These are phyloP conservation scores for Pythium myriotylum DNA, from an alignment of 352 stramenopile species.

Conservation along the genomic window DNA sequence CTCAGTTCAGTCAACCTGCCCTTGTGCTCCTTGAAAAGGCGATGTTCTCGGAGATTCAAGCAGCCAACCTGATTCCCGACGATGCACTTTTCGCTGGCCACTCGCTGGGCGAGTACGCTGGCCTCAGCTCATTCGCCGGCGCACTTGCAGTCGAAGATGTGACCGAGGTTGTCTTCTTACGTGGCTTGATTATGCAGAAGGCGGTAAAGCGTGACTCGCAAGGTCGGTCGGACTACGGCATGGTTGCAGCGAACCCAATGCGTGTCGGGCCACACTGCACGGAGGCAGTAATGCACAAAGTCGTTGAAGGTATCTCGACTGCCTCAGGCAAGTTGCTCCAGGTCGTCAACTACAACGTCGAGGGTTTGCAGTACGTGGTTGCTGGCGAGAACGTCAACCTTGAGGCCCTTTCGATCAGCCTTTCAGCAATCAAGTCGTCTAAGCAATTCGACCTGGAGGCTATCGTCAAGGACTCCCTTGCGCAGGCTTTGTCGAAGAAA, in stretches of 20 bases:
- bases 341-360: constrained; percentile 90
- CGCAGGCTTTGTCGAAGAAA: constrained; percentile 60
- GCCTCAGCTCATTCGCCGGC: constrained; percentile 75
- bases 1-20: constrained; percentile 85
- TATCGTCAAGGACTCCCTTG: constrained; percentile 58
- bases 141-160: constrained; percentile 73
- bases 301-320: constrained; percentile 67
- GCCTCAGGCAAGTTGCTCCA: constrained; percentile 76
- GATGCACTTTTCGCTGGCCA: constrained; percentile 82
- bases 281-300: constrained; percentile 62
- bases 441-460: constrained; percentile 44
- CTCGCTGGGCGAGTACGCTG: constrained; percentile 89
- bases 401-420: constrained; percentile 68
- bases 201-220: constrained; percentile 42
- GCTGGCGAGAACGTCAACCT: constrained; percentile 83
- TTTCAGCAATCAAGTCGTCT: constrained; percentile 49
- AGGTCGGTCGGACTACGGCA: constrained; percentile 83
- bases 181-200: constrained; percentile 53
- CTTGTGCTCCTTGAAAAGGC: constrained; percentile 86
- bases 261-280: constrained; percentile 75
- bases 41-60: constrained; percentile 82
- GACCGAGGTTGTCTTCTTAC: constrained; percentile 83
- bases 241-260: constrained; percentile 85
- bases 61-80: constrained; percentile 68
- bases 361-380: constrained; percentile 84